phyloP scores from a whole-genome alignment of 2,329 filamentous ascomycete species.

The Thelonectria blattea region DNA sequence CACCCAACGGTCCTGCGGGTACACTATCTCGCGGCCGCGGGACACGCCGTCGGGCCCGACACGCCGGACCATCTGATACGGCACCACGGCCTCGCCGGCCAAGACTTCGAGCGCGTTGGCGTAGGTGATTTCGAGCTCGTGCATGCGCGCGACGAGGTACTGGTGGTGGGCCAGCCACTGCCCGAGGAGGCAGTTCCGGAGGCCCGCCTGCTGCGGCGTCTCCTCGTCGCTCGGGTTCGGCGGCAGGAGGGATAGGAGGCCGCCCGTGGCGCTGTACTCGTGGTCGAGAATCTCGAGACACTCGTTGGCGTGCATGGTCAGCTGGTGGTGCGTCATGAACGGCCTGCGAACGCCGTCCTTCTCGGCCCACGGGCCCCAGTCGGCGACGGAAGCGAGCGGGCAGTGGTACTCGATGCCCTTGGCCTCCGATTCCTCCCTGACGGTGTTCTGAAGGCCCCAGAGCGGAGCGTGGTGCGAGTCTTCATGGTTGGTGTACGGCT shows the following conservation, averaged over 20 bases:
- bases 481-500: slow-evolving; percentile 56
- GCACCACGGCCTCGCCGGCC: slow-evolving; percentile 55
- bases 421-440: slow-evolving; percentile 50
- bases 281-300: slow-evolving; percentile 66
- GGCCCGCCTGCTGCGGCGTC: slow-evolving; percentile 47
- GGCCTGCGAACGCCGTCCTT: slow-evolving; percentile 38
- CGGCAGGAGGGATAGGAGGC: slow-evolving; percentile 61
- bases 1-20: slow-evolving; percentile 62
- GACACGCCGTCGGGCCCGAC: slow-evolving; percentile 59
- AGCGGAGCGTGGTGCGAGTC: slow-evolving; percentile 54
- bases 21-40: slow-evolving; percentile 56
- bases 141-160: slow-evolving; percentile 59
- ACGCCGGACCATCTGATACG: slow-evolving; percentile 58
- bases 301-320: slow-evolving; percentile 64
- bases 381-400: slow-evolving; percentile 45
- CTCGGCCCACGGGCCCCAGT: slow-evolving; percentile 26
- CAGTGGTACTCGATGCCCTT: slow-evolving; percentile 53
- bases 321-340: slow-evolving; percentile 54
- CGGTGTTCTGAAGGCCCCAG: slow-evolving; percentile 52
- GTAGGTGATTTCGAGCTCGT: slow-evolving; percentile 62
- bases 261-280: slow-evolving; percentile 61
- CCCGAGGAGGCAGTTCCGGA: slow-evolving; percentile 60
- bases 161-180: slow-evolving; percentile 63
- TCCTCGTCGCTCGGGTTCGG: slow-evolving; percentile 40
- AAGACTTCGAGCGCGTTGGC: slow-evolving; percentile 58